These are phyloP conservation scores for Detonula confervacea DNA, from an alignment of 352 stramenopile genomes.

Conservation along the genomic window DNA sequence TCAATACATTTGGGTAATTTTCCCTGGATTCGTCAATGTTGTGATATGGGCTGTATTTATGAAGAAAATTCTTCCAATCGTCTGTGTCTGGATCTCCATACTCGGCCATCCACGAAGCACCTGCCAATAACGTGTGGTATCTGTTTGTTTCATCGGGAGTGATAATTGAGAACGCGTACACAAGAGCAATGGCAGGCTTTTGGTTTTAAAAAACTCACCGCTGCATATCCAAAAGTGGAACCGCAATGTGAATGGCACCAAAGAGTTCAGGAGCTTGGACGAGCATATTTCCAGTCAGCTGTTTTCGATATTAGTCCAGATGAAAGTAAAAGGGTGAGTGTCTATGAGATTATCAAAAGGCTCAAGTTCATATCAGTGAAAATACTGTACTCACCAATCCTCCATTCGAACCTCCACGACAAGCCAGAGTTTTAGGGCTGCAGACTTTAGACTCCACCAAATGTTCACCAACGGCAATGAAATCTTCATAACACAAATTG, in stretches of 20 bases:
- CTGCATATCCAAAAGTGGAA: constrained; percentile 96
- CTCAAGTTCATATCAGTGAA: too few relatives aligned
- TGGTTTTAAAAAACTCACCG: constrained; percentile 75
- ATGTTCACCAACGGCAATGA: constrained; percentile 92
- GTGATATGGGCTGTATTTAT: too few relatives aligned
- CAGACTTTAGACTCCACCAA: constrained; percentile 91
- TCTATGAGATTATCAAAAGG: too few relatives aligned
- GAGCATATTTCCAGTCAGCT: constrained; percentile 90
- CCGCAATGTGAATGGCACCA: constrained; percentile 90
- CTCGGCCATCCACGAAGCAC: constrained; percentile 79
- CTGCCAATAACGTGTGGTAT: constrained; percentile 93
- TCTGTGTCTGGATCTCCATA: constrained; percentile 73
- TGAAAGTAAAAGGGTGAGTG: too few relatives aligned
- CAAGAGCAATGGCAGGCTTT: not conserved
- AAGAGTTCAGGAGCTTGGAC: constrained; percentile 92
- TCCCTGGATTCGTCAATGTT: too few relatives aligned
- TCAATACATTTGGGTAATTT: constrained; percentile 61
- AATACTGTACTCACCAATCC: too few relatives aligned
- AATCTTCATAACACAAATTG: constrained; percentile 98
- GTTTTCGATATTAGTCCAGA: too few relatives aligned
- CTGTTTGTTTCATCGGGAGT: constrained; percentile 26
- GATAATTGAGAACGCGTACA: not conserved
- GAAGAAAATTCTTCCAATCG: constrained; percentile 57
- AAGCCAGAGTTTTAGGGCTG: constrained; percentile 89
- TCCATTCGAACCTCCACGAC: constrained; percentile 93